A percentile compares a stretch with the other conserved stretches of the same genome.
Conservation (phyloP, 192 early-diverging fungal genomes). For the Umbelopsis isabellina region DNA sequence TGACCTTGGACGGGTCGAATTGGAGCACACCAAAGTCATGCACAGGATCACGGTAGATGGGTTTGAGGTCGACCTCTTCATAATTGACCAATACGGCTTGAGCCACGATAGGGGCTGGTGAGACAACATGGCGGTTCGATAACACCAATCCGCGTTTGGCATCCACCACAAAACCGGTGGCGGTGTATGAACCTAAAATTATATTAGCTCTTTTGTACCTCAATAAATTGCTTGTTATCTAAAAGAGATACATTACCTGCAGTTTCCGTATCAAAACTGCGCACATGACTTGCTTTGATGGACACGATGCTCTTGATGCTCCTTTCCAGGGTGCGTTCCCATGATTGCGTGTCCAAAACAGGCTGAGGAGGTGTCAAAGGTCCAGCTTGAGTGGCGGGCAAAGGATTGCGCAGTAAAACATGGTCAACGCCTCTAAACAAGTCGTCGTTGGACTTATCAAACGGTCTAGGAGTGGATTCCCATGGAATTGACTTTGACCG, state of each 20-base stretch:
- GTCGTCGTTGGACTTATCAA: conserved; percentile 9
- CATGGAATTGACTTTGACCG: conserved; percentile 16
- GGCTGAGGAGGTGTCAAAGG: neutral
- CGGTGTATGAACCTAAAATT: conserved; percentile 52
- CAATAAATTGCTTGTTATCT: neutral
- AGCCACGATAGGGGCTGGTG: conserved; percentile 69
- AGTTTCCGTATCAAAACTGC: conserved; percentile 75
- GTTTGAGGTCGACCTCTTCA: conserved; percentile 73
- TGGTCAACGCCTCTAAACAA: neutral
- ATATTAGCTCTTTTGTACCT: too few species aligned
- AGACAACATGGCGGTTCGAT: conserved; percentile 82
- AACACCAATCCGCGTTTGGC: conserved; percentile 73
- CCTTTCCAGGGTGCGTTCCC: conserved; percentile 70
- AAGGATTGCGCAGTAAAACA: conserved; percentile 3
- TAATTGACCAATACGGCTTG: conserved; percentile 72
- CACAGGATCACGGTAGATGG: conserved; percentile 80
- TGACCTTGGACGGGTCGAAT: conserved; percentile 67
- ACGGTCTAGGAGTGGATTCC: neutral
- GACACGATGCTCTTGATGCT: conserved; percentile 78
- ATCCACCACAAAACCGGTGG: conserved; percentile 80
- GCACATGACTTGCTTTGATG: conserved; percentile 72
- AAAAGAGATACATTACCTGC: conserved; percentile 50
- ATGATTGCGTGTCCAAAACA: conserved; percentile 32
- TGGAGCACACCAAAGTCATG: conserved; percentile 84
- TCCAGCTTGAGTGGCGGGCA: neutral